These are phyloP conservation scores for Eustoma russellianum DNA, from an alignment of 257 asterid genomes.

Conservation along the genomic window DNA sequence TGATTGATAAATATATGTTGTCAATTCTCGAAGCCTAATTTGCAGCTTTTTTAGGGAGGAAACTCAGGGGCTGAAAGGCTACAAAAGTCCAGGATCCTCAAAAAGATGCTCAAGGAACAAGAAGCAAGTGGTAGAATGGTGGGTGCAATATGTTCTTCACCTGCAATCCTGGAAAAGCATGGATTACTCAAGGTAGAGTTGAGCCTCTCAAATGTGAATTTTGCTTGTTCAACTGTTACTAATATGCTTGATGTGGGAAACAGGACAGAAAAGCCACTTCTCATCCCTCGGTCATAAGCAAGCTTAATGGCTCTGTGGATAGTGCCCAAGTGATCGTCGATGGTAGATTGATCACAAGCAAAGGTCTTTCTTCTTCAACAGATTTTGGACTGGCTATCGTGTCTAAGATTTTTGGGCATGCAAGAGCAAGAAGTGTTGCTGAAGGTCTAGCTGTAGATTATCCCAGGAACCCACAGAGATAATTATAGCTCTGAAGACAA, in stretches of 20 bases:
- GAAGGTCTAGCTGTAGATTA: conserved; percentile 81
- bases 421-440: conserved; percentile 92
- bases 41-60: conserved; percentile 50
- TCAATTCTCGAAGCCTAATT: no score
- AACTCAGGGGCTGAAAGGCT: conserved; percentile 41
- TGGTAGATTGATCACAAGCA: conserved; percentile 68
- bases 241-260: conserved; percentile 5
- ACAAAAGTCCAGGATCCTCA: conserved; percentile 55
- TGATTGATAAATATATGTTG: no score
- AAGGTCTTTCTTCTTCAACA: conserved; percentile 53
- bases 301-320: conserved; percentile 23
- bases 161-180: conserved; percentile 51
- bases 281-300: conserved; percentile 40
- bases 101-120: conserved; percentile 74
- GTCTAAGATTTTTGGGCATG: conserved; percentile 67
- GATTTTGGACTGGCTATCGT: conserved; percentile 71
- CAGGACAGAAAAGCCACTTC: conserved; percentile 66
- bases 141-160: conserved; percentile 65
- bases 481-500: background rate
- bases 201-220: background rate
- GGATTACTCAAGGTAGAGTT: conserved; percentile 60
- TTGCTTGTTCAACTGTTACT: background rate
- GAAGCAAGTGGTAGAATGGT: conserved; percentile 45
- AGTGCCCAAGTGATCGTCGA: conserved; percentile 65
- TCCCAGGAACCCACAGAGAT: conserved; percentile 20